Evolutionary conservation across 2,329 filamentous ascomycete genomes (phyloP).

Genomic region (Calycina herbarum): DNA sequence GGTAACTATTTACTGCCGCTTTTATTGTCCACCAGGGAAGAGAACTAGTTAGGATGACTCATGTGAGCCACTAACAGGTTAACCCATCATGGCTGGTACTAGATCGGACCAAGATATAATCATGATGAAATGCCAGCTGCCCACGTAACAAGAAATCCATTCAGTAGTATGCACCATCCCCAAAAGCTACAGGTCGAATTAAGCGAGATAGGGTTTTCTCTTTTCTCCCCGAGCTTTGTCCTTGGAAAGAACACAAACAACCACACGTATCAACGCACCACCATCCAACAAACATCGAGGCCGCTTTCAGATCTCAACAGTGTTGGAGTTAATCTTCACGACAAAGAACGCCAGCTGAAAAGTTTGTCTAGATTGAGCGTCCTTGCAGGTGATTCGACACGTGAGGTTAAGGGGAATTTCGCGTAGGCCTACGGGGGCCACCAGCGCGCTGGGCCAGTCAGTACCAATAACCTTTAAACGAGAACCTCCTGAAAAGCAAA

Average conservation of each 20-base stretch:
- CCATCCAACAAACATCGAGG: neutral
- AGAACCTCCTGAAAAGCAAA: neutral
- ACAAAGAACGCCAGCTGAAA: neutral
- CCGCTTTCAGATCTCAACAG: neutral
- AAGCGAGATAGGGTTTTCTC: constrained; percentile 2
- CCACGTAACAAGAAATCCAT: neutral
- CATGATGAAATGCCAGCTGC: neutral
- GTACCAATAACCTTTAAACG: neutral
- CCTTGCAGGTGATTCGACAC: neutral
- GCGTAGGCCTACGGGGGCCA: no score
- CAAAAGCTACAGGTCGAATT: neutral
- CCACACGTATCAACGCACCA: neutral
- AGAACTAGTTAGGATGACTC: neutral
- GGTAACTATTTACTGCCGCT: no score
- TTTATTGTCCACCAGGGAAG: neutral
- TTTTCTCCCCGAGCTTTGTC: constrained; percentile 4
- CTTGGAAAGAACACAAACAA: constrained; percentile 2
- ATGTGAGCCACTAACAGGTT: neutral
- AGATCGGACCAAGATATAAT: neutral
- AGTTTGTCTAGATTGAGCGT: neutral
- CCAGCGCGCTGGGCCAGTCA: neutral
- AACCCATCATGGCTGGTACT: neutral
- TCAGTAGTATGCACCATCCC: neutral
- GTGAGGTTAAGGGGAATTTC: neutral
- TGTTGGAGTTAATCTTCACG: neutral